Evolutionary conservation across 768 basidiomycete species (phyloP), one percentile per base, ranked within the genome.

Genomic region (Leccinum variicolor): DNA sequence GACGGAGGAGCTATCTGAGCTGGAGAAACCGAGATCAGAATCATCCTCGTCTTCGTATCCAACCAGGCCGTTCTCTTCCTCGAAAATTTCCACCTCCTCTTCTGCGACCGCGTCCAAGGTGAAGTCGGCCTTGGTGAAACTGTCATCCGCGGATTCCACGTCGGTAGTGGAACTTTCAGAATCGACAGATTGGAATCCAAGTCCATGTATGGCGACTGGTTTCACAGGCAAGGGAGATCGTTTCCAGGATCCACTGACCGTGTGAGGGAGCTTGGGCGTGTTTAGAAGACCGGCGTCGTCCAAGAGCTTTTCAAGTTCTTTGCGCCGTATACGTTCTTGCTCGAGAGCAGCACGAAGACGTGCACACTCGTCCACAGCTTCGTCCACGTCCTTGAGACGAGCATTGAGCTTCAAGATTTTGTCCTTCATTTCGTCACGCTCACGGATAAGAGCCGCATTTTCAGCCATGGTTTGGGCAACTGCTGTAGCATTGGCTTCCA

Each of bases 31-130:
- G 50, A 77, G 62, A 64, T 86, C 83, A 2, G 76, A 79, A 52
- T 84, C 84, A 3, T 81, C 84, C 55, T 87, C 87, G 54, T 89
- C 87, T 66, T 90, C 89, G 56, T 89, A 90, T 28, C 84, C 78
- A 45, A 77, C 81, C 33, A 89, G 73, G 21, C 76, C 85, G 59
- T 84, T 77, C 15, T 86, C 81, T 39, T 84, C 83, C 34, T 71
- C 66, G 25, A 64, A 64, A 17, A 56, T 50, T 15, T 77, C 76
- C 50, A 79, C 77, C 1, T 75, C 73, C 46, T 83, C 88, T 64
- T 89, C 87, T 21, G 72, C 73, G 13, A 87, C 85, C 21, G 77
- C 75, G 65, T 84, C 83, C 63, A 86, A 74, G 21, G 79, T 70
- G 61, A 81, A 79, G 41, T 74, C 74, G 49, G 76, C 73, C 50